Base-by-base conservation (phyloP, 1,284 basidiomycete species). In the Rhodotorula sp. region DNA sequence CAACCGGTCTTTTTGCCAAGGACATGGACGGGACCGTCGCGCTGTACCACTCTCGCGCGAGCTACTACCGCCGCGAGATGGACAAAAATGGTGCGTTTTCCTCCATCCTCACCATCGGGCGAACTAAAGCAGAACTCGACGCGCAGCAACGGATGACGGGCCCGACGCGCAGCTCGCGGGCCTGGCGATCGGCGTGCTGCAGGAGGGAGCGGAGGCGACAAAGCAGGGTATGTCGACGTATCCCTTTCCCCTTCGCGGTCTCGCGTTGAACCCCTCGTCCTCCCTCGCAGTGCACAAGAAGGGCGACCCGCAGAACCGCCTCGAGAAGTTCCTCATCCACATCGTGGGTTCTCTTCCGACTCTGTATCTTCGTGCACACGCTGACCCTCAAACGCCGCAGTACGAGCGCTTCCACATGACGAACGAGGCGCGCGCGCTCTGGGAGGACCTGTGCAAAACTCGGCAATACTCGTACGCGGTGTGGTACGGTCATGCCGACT, bases 271-370 rank as follows among this genome's bases (percentile, higher is more conserved):
- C 59, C 10, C 36, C 39, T 15, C 10, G 17, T 54, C n/a, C 39
- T 22, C 36, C 6, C 21, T 3, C 36, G 46, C 59, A 72, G 70
- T 64, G 10, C 59, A 71, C 48, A 76, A 73, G 61, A 68, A 87
- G 34, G 87, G 87, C 12, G 88, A 89, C 77, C 80, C 86, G 7
- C 83, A 88, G 37, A 83, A 91, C 65, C 86, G 90, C 51, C 81
- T 97, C 48, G 94, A 97, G 80, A 93, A 91, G 78, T 92, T 88
- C 79, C 83, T 93, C 29, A 84, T 88, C 46, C 85, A 87, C 61
- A 83, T 91, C 69, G 93, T 94, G 79, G 75, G 89, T 84, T 32
- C 12, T 37, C 29, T 39, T 25, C 19, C 27, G 3, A 64, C 9
- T 34, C 3, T 19, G 83, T 83, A 9, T 8, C 34, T 78, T 86